Evolutionary conservation across 1,139 yeast species (phyloP).

Genomic region (Meyerozyma smithsonii): DNA sequence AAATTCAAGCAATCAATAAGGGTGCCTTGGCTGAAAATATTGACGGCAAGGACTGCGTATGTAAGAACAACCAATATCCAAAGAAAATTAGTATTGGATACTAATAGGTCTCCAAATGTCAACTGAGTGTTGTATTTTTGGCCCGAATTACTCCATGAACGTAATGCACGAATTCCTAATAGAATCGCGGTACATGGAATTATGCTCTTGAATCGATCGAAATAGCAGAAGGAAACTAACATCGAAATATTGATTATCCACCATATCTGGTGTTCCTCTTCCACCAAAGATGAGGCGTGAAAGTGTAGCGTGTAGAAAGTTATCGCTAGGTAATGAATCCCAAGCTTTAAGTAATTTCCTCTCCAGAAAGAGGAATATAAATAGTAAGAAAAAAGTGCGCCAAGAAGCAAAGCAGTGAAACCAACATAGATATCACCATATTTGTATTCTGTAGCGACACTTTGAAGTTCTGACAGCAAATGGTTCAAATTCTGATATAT

Average conservation of each 20-base stretch:
- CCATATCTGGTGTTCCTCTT: conserved; percentile 97
- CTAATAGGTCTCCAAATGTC: conserved; percentile 44
- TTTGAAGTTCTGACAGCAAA: conserved; percentile 54
- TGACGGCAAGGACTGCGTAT: conserved; percentile 21
- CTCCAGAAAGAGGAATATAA: conserved; percentile 12
- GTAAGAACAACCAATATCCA: conserved; percentile 50
- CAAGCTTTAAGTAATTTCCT: conserved; percentile 13
- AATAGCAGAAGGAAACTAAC: conserved; percentile 4
- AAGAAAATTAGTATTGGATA: conserved; percentile 27
- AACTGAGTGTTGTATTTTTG: conserved; percentile 59
- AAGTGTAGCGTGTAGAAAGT: conserved; percentile 54
- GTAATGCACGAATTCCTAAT: conserved; percentile 51
- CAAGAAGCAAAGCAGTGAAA: conserved; percentile 18
- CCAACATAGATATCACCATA: conserved; percentile 49
- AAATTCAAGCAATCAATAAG: conserved; percentile 12
- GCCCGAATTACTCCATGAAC: conserved; percentile 90
- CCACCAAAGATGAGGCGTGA: conserved; percentile 91
- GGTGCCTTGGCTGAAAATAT: conserved; percentile 27
- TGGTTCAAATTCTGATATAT: conserved; percentile 37
- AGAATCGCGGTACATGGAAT: conserved; percentile 16
- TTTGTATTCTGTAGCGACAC: conserved; percentile 72
- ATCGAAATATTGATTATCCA: conserved; percentile 60
- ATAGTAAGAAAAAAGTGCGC: conserved; percentile 21
- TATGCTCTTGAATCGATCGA: background rate
- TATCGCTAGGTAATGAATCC: conserved; percentile 22